A percentile compares a stretch with the other conserved stretches of the same genome.
phyloP scores from a whole-genome alignment of 2,329 filamentous ascomycete genomes.

The Aspergillus pseudoglaucus region DNA sequence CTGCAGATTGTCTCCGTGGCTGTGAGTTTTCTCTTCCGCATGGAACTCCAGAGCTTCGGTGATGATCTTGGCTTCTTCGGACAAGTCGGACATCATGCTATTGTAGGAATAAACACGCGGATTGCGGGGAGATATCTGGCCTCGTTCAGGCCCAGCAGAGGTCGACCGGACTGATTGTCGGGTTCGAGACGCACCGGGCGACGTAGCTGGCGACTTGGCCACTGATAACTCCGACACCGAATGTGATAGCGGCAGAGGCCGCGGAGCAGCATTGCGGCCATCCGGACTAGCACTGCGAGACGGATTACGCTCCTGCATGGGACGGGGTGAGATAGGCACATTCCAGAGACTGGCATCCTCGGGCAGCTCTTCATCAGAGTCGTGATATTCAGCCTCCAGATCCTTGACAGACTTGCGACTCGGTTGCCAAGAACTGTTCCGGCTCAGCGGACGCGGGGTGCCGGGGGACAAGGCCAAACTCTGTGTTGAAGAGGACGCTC shows the following conservation, averaged over 20 bases:
- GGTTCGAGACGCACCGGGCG: conserved; percentile 26
- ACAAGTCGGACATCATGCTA: conserved; percentile 51
- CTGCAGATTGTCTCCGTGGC: conserved; percentile 43
- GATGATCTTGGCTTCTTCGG: conserved; percentile 53
- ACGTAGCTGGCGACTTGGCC: conserved; percentile 16
- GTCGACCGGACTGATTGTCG: conserved; percentile 26
- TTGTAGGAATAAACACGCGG: conserved; percentile 55
- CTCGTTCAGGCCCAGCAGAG: conserved; percentile 37
- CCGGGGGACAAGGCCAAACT: conserved; percentile 22
- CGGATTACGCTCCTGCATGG: conserved; percentile 32
- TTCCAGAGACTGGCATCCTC: conserved; percentile 47
- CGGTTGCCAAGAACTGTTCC: conserved; percentile 39
- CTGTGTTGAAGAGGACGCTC: conserved; percentile 19
- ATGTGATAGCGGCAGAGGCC: conserved; percentile 39
- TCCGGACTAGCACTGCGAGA: conserved; percentile 39
- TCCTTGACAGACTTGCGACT: conserved; percentile 43
- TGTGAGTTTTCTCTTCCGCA: conserved; percentile 43
- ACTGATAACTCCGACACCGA: conserved; percentile 23
- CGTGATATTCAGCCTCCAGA: conserved; percentile 45
- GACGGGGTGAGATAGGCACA: conserved; percentile 43
- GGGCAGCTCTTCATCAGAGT: conserved; percentile 46
- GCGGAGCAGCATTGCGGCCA: conserved; percentile 31
- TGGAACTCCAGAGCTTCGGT: conserved; percentile 55
- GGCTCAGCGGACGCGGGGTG: conserved; percentile 17
- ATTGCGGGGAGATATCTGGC: conserved; percentile 34